Conservation (phyloP, 2,329 filamentous ascomycete genomes). For the Dactylellina haptotyla region DNA sequence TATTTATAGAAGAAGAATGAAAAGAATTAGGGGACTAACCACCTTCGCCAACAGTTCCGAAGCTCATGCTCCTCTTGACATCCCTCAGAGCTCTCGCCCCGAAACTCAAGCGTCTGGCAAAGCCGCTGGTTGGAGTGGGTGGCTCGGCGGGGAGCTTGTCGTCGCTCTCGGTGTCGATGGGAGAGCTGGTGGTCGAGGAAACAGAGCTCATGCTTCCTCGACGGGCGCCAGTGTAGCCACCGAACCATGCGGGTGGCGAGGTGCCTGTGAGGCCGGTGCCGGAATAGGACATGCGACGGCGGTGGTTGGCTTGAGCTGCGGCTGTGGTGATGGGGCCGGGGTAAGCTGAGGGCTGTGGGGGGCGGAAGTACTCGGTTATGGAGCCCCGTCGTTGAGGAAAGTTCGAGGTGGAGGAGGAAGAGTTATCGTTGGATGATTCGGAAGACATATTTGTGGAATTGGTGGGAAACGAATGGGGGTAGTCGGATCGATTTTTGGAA, state of each 20-base stretch:
- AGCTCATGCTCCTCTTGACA: conserved; percentile 59
- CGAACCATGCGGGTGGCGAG: conserved; percentile 65
- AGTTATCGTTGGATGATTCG: conserved; percentile 31
- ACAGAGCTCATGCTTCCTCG: conserved; percentile 58
- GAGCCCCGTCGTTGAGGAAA: conserved; percentile 49
- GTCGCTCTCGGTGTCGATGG: conserved; percentile 66
- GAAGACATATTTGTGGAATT: conserved; percentile 28
- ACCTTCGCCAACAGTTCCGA: conserved; percentile 71
- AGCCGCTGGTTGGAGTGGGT: conserved; percentile 68
- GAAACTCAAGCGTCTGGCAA: conserved; percentile 87
- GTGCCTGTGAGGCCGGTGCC: conserved; percentile 79
- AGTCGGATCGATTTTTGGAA: no score
- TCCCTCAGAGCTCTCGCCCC: conserved; percentile 81
- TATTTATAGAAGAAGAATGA: conserved; percentile 59
- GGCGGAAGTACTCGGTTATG: conserved; percentile 58
- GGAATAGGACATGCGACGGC: conserved; percentile 77
- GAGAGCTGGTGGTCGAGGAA: conserved; percentile 62
- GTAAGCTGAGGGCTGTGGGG: conserved; percentile 60
- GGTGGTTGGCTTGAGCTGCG: conserved; percentile 68
- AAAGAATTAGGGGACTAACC: conserved; percentile 68
- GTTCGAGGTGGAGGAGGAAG: conserved; percentile 22
- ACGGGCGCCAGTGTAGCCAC: conserved; percentile 40
- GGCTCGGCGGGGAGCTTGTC: conserved; percentile 79
- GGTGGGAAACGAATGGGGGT: background rate
- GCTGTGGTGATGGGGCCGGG: conserved; percentile 64